Base-by-base conservation (phyloP, 176 grass and related monocot genomes). In the Luzula sylvatica region DNA sequence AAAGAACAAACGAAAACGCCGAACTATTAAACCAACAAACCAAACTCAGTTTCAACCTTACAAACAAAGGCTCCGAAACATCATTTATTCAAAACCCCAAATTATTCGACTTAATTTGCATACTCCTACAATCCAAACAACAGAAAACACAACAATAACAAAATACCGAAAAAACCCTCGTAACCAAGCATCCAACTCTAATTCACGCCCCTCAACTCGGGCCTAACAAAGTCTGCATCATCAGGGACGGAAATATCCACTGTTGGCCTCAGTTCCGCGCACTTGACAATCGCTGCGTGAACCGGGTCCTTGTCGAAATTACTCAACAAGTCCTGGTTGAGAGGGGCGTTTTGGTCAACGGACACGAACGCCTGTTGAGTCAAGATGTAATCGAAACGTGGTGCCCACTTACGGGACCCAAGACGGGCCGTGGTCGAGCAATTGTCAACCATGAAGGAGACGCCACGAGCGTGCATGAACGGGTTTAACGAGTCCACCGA, bases 401-500 rank as follows among this genome's bases (percentile, higher is more conserved):
- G 88, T 0, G 88, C 83, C 88, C 88, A 95, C 63, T 95, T 95
- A 51, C 88, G 78, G 1, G 88, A 87, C 61, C 83, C 88, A 54
- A 94, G 22, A 4, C 88, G 88, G 12, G 88, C 88, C 7, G 88
- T 94, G 0, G 88, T 94, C 8, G 83, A 95, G 54, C 79, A 95
- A 62, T 95, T 95, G 40, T 95, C 88, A 6, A 95, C 88, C 88
- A 94, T 94, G 64, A 95, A 95, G 22, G 88, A 86, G 21, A 94
- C 89, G 1, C 90, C 90, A 3, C 84, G 76, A 49, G 90, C 90
- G 20, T 95, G 90, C 90, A 95, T 95, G 46, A 88, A 95, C 2
- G 90, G 90, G 46, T 95, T 95, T 3, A 95, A 32, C 6, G 83
- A 95, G 62, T 95, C 88, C 1, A 95, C 88, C 0, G 88, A 88